Percentiles rank a stretch among this genome's conserved stretches.
phyloP scores from a whole-genome alignment of 805 yeast species.

The Sungouiozyma intestinalis region DNA sequence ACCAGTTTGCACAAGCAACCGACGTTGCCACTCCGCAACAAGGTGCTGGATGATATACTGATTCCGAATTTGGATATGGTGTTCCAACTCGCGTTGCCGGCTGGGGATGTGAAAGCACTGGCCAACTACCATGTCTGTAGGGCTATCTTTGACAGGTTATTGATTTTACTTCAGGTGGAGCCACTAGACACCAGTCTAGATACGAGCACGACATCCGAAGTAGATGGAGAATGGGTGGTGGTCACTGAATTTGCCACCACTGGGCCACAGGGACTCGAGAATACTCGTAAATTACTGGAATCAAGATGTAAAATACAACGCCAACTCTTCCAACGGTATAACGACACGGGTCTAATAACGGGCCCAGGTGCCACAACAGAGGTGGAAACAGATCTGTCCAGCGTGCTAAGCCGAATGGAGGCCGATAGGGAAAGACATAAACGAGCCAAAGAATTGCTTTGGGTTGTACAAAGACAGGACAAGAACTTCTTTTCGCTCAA shows the following conservation, averaged over 20 bases:
- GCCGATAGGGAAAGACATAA: slow-evolving; percentile 89
- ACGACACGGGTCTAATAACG: slow-evolving; percentile 5
- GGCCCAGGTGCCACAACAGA: too few relatives aligned
- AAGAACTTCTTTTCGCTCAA: slow-evolving; percentile 31
- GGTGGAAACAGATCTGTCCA: too few relatives aligned
- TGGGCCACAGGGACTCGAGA: background rate
- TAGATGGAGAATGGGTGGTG: background rate
- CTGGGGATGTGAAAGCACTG: slow-evolving; percentile 2
- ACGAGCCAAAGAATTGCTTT: slow-evolving; percentile 65
- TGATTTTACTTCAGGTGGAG: background rate
- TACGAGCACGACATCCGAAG: too few relatives aligned
- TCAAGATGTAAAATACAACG: slow-evolving; percentile 4
- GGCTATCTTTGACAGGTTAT: background rate
- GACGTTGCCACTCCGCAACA: slow-evolving; percentile 10
- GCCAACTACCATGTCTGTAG: background rate
- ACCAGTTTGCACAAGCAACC: slow-evolving; percentile 12
- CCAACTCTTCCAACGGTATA: slow-evolving; percentile 5
- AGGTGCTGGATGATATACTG: slow-evolving; percentile 1
- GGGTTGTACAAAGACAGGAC: slow-evolving; percentile 39
- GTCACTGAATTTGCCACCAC: background rate
- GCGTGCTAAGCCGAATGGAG: slow-evolving; percentile 74
- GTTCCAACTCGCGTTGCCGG: slow-evolving; percentile 1
- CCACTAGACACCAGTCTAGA: too few relatives aligned
- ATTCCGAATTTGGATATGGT: slow-evolving; percentile 3
- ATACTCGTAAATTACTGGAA: background rate